Evolutionary conservation across 192 early-diverging fungal genomes (phyloP), one percentile per base, ranked within the genome.

Genomic region (Podila epigama): DNA sequence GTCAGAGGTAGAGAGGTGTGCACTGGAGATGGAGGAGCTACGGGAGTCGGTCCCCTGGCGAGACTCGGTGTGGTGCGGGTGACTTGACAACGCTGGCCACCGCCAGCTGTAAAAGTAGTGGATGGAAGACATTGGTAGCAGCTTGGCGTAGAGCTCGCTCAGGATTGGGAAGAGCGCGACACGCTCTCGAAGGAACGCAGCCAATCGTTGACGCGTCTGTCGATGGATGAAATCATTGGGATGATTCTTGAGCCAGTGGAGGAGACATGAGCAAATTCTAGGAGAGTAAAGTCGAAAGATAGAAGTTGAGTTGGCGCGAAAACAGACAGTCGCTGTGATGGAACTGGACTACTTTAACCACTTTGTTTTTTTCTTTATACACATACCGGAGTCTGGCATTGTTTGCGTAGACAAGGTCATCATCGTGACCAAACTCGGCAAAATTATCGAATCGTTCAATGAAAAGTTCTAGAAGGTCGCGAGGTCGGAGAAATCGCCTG

Each of bases 171-270:
- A 68, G 51, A 68, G 51, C 1, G 61, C 42, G 12, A 64, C 52
- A 41, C 75, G 63, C 32, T 71, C 59, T 35, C 56, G 35, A 15
- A 71, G 60, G 52, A 82, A 60, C 13, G 51, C 57, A 16, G 65
- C 58, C 18, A 82, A 29, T 16, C 64, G 44, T 31, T 75, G 63
- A 8, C 73, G 55, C 2, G 80, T 82, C 22, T 82, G 80, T 2
- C 65, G 72, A 51, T 82, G 80, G 28, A 77, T 68, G 16, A 82
- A 34, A 31, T 82, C 80, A 22, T 82, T 66, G n/a, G 80, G 80
- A 60, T 82, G 61, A 41, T 78, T 55, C 40, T 52, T 82, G 27
- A 82, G 63, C 64, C 61, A 68, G 37, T 70, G 55, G 36, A 56
- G 54, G 0, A 79, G 58, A 32, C 64, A 66, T 28, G 51, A 36